Conservation (phyloP, 2,329 filamentous ascomycete genomes). For the Fusarium sp. region DNA sequence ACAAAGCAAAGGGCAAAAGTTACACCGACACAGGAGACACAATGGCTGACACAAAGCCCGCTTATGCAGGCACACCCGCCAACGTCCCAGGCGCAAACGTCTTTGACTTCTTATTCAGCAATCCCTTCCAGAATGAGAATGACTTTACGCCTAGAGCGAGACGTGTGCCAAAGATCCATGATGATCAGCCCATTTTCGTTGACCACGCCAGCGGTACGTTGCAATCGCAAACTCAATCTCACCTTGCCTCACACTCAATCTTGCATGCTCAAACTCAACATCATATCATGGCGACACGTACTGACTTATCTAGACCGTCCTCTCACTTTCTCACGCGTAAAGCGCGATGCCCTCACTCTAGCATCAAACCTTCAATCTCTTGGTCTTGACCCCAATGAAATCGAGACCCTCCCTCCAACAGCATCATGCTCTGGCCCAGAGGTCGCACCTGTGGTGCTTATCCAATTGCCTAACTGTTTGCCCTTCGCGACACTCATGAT, state of each 20-base stretch:
- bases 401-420: conserved; percentile 51
- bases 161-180: conserved; percentile 46
- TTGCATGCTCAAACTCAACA: neutral
- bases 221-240: neutral
- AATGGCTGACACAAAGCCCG: conserved; percentile 24
- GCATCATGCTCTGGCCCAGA: conserved; percentile 51
- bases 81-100: conserved; percentile 41
- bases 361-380: conserved; percentile 49
- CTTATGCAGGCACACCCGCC: conserved; percentile 31
- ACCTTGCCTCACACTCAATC: neutral
- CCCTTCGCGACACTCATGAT: conserved; percentile 50
- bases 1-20: neutral
- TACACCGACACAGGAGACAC: neutral
- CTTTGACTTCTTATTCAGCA: conserved; percentile 52
- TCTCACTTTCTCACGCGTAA: conserved; percentile 49
- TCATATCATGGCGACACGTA: neutral
- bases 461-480: conserved; percentile 55
- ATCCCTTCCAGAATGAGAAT: conserved; percentile 48
- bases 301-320: conserved; percentile 45
- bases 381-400: conserved; percentile 48
- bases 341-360: conserved; percentile 49
- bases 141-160: conserved; percentile 44
- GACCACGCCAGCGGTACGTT: conserved; percentile 52
- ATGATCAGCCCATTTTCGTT: conserved; percentile 50
- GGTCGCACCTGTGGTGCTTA: conserved; percentile 53